Conservation (phyloP, 371 early-diverging fungal genomes). For the Actinomucor elegans region DNA sequence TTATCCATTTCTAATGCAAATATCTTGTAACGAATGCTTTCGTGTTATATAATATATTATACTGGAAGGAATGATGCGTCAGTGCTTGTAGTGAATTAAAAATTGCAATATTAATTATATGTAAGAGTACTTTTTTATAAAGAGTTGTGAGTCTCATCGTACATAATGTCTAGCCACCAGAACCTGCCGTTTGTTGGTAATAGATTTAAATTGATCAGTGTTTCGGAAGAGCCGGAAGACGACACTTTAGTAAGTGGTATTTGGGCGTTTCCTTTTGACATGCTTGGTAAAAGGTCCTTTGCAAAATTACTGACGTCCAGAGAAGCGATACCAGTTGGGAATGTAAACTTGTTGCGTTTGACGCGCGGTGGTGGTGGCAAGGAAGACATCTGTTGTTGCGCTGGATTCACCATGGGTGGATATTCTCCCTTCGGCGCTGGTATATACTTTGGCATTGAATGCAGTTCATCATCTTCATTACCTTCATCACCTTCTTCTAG, state of each 20-base stretch:
- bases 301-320: conserved; percentile 3
- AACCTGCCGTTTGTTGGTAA: conserved; percentile 28
- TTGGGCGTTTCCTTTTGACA: conserved; percentile 6
- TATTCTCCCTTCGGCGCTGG: background rate
- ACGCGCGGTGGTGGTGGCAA: conserved; percentile 30
- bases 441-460: background rate
- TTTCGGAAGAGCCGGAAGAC: background rate
- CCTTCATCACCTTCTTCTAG: background rate
- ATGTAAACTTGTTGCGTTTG: conserved; percentile 20
- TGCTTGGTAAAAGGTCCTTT: conserved; percentile 13
- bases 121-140: too few species aligned
- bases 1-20: too few species aligned
- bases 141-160: conserved; percentile 18
- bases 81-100: too few species aligned
- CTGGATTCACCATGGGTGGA: background rate
- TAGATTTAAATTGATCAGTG: conserved; percentile 12
- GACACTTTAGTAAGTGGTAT: background rate
- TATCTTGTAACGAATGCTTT: too few species aligned
- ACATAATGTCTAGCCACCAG: conserved; percentile 29
- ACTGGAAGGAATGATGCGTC: too few species aligned
- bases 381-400: conserved; percentile 5
- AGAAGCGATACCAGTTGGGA: conserved; percentile 9
- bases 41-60: too few species aligned
- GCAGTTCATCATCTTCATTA: background rate
- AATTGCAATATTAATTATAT: too few species aligned